Evolutionary conservation across 495 filamentous ascomycete species (phyloP).

Genomic region (Aspergillus leporis): DNA sequence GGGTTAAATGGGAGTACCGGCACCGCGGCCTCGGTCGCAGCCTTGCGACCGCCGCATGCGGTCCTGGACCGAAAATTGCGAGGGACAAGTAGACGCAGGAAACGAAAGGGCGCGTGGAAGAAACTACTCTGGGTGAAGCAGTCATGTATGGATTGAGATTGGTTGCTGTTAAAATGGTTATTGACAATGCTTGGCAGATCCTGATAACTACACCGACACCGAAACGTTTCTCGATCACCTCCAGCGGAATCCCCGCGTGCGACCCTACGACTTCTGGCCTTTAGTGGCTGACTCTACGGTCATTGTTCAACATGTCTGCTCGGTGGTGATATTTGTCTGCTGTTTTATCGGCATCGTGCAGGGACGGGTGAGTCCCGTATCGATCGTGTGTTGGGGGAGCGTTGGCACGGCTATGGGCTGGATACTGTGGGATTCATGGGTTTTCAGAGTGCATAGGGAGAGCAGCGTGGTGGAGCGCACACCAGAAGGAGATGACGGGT

Average conservation of each 20-base stretch:
- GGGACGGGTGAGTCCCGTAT: conserved; percentile 78
- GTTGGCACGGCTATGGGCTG: conserved; percentile 84
- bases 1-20: conserved; percentile 33
- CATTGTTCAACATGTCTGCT: conserved; percentile 94
- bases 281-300: conserved; percentile 93
- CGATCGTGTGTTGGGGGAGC: conserved; percentile 81
- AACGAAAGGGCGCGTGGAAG: conserved; percentile 75
- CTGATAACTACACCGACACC: conserved; percentile 97
- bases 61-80: conserved; percentile 51
- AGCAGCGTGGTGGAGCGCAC: conserved; percentile 33
- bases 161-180: not conserved
- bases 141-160: conserved; percentile 61
- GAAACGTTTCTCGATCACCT: conserved; percentile 94
- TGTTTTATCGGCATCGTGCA: conserved; percentile 91
- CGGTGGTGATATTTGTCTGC: conserved; percentile 89
- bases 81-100: conserved; percentile 57
- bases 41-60: conserved; percentile 40
- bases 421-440: conserved; percentile 89
- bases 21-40: conserved; percentile 34
- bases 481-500: conserved; percentile 46
- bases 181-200: conserved; percentile 54
- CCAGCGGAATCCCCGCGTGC: conserved; percentile 90
- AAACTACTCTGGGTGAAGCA: conserved; percentile 98
- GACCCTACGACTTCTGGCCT: conserved; percentile 98
- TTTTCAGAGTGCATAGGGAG: conserved; percentile 60